Percentiles rank a stretch among this genome's conserved stretches.
Evolutionary conservation across 805 yeast genomes (phyloP).

Genomic region (Teunomyces kruisii): DNA sequence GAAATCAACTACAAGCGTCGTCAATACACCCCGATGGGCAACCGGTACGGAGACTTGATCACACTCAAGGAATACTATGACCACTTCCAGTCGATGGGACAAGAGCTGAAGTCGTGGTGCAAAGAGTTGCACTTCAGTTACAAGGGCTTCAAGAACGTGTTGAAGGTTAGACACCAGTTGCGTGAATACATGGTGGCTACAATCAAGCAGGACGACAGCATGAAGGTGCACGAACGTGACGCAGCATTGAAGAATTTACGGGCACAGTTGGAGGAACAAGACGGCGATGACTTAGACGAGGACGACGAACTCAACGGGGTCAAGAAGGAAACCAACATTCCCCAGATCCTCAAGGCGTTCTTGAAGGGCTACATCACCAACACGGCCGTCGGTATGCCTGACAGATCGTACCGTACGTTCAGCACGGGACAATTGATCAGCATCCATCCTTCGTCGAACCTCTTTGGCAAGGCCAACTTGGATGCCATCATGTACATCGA

Average conservation of each 20-base stretch:
- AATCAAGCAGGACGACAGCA: conserved; percentile 40
- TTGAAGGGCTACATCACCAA: conserved; percentile 81
- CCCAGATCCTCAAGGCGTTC: conserved; percentile 71
- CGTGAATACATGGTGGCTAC: conserved; percentile 60
- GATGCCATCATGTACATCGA: conserved; percentile 95
- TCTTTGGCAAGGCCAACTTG: conserved; percentile 70
- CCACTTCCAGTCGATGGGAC: conserved; percentile 38
- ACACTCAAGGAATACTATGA: conserved; percentile 78
- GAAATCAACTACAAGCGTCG: conserved; percentile 77
- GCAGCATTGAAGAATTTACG: conserved; percentile 23
- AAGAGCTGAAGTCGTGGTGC: conserved; percentile 83
- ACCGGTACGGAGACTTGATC: conserved; percentile 75
- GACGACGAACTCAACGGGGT: conserved; percentile 16
- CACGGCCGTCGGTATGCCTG: conserved; percentile 94
- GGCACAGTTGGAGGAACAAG: conserved; percentile 24
- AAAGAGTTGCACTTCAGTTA: conserved; percentile 69
- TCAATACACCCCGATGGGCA: conserved; percentile 68
- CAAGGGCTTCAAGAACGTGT: conserved; percentile 78
- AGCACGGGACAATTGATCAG: conserved; percentile 80
- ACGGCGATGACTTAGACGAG: conserved; percentile 22
- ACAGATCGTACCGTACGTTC: conserved; percentile 85
- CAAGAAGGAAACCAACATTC: conserved; percentile 46
- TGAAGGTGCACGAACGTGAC: conserved; percentile 26
- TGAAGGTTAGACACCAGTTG: conserved; percentile 74
- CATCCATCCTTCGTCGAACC: conserved; percentile 85